Evolutionary conservation across 108 stramenopile genomes (phyloP).

Genomic region (Cyclostephanos tholiformis): DNA sequence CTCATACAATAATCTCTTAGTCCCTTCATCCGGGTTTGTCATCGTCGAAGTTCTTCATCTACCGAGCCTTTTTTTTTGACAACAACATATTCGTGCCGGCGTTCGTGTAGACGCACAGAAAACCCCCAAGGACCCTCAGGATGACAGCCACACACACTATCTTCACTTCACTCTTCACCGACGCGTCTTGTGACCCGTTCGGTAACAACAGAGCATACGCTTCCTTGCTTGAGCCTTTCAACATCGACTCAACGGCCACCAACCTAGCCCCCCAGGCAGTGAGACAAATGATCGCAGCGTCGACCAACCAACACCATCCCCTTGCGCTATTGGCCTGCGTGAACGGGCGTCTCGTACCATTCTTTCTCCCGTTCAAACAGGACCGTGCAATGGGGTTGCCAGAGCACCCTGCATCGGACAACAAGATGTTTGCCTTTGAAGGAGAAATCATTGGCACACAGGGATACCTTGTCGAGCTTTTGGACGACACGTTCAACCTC

Average conservation of each 20-base stretch:
- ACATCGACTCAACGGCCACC: background rate
- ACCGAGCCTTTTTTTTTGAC: no score
- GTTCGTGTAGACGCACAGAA: no score
- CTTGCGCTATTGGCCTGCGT: background rate
- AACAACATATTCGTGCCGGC: no score
- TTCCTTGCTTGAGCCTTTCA: background rate
- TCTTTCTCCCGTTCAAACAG: slow-evolving; percentile 27
- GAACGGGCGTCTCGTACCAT: background rate
- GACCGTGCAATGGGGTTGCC: slow-evolving; percentile 25
- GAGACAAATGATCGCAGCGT: background rate
- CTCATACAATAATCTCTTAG: no score
- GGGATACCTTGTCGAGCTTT: background rate
- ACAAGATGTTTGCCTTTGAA: slow-evolving; percentile 10
- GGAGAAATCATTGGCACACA: slow-evolving; percentile 6
- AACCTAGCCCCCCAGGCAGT: background rate
- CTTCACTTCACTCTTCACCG: slow-evolving; percentile 2
- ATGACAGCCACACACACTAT: no score
- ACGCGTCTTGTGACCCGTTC: background rate
- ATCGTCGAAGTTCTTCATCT: no score
- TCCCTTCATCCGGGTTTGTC: no score
- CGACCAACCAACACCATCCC: background rate
- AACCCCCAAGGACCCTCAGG: no score
- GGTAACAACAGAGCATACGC: background rate
- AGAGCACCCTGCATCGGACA: slow-evolving; percentile 14
- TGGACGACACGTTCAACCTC: background rate